phyloP scores from a whole-genome alignment of 331 rosid species.

The Cydonia oblonga region DNA sequence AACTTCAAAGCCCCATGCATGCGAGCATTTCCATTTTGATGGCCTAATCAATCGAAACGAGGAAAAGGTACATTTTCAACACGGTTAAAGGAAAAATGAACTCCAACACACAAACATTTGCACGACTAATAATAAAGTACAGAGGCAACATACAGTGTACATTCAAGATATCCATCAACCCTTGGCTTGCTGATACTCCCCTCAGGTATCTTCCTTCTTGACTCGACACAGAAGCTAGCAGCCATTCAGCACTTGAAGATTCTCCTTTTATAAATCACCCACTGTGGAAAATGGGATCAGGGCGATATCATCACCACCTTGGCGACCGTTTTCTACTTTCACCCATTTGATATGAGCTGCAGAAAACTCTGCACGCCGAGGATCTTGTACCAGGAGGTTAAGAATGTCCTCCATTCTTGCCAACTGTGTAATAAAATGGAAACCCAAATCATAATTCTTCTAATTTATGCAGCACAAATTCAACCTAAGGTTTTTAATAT shows the following conservation, averaged over 20 bases:
- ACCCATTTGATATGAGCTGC: conserved; percentile 57
- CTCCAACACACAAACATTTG: neutral
- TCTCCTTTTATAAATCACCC: conserved; percentile 68
- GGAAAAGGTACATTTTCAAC: conserved; percentile 24
- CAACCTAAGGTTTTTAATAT: neutral
- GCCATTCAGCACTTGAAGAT: conserved; percentile 55
- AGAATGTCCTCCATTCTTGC: conserved; percentile 78
- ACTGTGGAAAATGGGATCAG: conserved; percentile 60
- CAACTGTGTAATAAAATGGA: conserved; percentile 30
- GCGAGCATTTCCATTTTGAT: conserved; percentile 4
- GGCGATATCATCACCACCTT: conserved; percentile 74
- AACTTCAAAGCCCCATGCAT: neutral
- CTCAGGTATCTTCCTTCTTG: conserved; percentile 55
- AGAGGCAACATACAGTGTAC: conserved; percentile 40
- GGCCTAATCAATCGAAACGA: conserved; percentile 20
- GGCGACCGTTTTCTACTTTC: conserved; percentile 70
- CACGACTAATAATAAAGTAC: neutral
- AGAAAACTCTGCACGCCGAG: conserved; percentile 47
- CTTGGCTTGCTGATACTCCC: conserved; percentile 69
- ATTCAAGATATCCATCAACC: conserved; percentile 80
- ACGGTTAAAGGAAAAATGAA: neutral
- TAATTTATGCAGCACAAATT: neutral
- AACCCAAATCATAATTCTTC: neutral
- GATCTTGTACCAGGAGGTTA: conserved; percentile 68
- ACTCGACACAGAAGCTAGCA: conserved; percentile 62